Base-by-base conservation (phyloP, 2,329 filamentous ascomycete species). In the Bipolaris zeicola region DNA sequence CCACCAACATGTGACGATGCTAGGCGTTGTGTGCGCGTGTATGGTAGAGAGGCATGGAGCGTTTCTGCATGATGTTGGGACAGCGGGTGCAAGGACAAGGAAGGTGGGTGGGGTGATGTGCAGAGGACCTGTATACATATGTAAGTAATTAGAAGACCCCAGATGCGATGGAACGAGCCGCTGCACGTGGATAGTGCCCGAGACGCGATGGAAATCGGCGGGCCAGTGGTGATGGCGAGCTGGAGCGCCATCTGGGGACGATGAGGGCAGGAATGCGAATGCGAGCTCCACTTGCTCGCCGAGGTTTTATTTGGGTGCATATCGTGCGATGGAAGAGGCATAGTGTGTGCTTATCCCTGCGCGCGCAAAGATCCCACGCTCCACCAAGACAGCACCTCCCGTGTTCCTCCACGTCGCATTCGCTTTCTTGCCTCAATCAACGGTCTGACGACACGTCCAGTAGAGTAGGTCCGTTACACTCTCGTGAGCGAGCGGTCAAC, bases 221-320 rank as follows among this genome's bases (percentile, higher is more conserved):
- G 28, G 28, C 28, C 28, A 31, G 28, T 31, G 10, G 10, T 31
- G 28, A 42, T 24, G 39, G 28, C 20, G 28, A 28, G 16, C 42
- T 1, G 16, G 2, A 16, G 24, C 13, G n/a, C 26, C 26, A 45
- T 4, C 1, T 10, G 3, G 5, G 13, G 26, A 26, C 6, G 34
- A 37, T 14, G 34, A 37, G 5, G 34, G n/a, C 1, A 3, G 8
- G 41, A 62, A 60, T 11, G 41, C 62, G 58, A 64, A 64, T 41
- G 50, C 61, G 63, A 65, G 50, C 33, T 54, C 36, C 48, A 47
- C 43, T 18, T 22, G 14, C 14, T 22, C 22, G 49, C 20, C 6
- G 28, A 43, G 14, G 31, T 41, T 16, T 16, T 42, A 11, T 26
- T 44, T 20, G 36, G 18, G 22, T 26, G 18, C 18, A 20, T 24